Base-by-base conservation (phyloP, 192 early-diverging fungal species). In the Backusella morwellensis region DNA sequence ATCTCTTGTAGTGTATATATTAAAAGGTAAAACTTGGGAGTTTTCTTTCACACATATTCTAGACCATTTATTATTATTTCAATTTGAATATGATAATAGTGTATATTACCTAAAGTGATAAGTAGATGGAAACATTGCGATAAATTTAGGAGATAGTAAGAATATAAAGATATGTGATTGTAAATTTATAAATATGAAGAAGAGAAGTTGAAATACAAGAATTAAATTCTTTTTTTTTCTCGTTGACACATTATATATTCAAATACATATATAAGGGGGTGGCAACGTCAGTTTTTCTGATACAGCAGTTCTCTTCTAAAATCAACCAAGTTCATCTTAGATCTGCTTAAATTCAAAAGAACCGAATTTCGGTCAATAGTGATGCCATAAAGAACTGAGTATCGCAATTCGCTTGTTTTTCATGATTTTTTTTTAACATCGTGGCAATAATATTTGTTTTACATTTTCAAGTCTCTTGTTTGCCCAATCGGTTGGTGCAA, bases 271-370 rank as follows among this genome's bases (percentile, higher is more conserved):
- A 71, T 26, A 50, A 71, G 26, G 41, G 70, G 36, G 70, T 71
- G 70, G 70, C 41, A 71, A 68, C 35, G 36, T 4, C 8, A 35
- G 66, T 14, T 35, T 44, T 68, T 32, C 1, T 35, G 4, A 34
- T n/a, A 68, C 6, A 35, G 19, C 17, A 42, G 70, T 50, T 47
- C 26, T 50, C n/a, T 71, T 71, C 70, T 71, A 71, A 71, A 71
- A 71, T 71, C 23, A 47, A 71, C 70, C 40, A 26, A 8, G 3
- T 34, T 71, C 54, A 59, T 23, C 54, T 59, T 59, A 26, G n/a
- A 59, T 21, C 17, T 26, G 23, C 17, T 59, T 26, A 11, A 19
- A 21, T 23, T 59, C 21, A 59, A 59, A 23, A 59, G 23, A 59
- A 26, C 23, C 54, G 54, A 59, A 59, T 59, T 11, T 59, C 23